These are phyloP conservation scores for Cinnamomum chago DNA, from an alignment of 164 flowering plant genomes.

Conservation along the genomic window DNA sequence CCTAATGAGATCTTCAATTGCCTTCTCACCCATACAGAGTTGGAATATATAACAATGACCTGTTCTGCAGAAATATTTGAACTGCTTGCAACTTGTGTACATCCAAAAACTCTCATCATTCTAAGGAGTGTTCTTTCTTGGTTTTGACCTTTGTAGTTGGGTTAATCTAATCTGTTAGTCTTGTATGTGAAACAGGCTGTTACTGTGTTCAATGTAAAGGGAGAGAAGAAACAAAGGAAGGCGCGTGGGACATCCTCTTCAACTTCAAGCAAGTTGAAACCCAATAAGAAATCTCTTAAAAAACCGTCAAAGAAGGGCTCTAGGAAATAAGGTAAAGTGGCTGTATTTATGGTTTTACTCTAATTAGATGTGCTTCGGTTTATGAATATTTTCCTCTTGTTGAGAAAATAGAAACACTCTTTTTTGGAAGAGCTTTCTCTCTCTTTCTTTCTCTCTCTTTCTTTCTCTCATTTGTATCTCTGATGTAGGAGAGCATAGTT, in stretches of 20 bases:
- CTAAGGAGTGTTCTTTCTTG: not conserved
- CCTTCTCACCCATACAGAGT: no score
- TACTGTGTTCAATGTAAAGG: conserved; percentile 29
- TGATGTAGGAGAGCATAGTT: no score
- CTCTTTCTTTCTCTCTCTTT: no score
- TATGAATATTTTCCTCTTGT: no score
- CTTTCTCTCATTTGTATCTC: no score
- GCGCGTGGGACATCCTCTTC: conserved; percentile 34
- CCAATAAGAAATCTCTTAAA: conserved; percentile 42
- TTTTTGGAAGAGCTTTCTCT: no score
- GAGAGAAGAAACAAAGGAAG: conserved; percentile 34
- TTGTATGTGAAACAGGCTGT: conserved; percentile 49
- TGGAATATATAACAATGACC: not conserved
- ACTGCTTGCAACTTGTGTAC: not conserved
- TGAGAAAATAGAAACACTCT: no score
- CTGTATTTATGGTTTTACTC: not conserved
- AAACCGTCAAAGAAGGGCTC: conserved; percentile 29
- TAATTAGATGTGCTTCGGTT: not conserved
- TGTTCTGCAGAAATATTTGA: not conserved
- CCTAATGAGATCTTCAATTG: not conserved
- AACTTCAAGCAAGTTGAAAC: conserved; percentile 51
- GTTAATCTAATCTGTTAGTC: not conserved
- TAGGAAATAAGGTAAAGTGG: not conserved
- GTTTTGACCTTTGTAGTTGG: not conserved
- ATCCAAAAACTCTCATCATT: not conserved